phyloP scores from a whole-genome alignment of 2,329 filamentous ascomycete genomes.

The Pseudogymnoascus sp. region DNA sequence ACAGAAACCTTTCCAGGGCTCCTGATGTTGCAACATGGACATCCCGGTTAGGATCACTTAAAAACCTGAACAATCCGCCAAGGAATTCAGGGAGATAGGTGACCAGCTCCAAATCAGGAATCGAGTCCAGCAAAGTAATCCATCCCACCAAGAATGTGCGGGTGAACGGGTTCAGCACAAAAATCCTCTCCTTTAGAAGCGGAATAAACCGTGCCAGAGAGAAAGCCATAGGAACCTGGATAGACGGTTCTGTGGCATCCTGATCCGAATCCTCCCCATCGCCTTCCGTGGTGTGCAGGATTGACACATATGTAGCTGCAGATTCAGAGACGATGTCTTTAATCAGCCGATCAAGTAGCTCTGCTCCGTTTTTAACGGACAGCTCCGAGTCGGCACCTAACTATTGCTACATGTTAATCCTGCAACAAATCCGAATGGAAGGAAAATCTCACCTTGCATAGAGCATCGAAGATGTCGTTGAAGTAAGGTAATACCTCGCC shows the following conservation, averaged over 20 bases:
- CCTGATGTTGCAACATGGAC: conserved; percentile 91
- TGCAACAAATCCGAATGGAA: not conserved
- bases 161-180: conserved; percentile 90
- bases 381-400: conserved; percentile 92
- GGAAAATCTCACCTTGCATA: conserved; percentile 68
- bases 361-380: conserved; percentile 96
- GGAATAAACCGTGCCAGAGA: conserved; percentile 88
- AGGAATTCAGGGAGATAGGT: conserved; percentile 88
- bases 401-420: conserved; percentile 38
- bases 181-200: conserved; percentile 85
- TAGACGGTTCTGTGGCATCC: conserved; percentile 36
- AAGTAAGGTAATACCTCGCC: conserved; percentile 96
- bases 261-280: conserved; percentile 44
- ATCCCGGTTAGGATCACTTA: conserved; percentile 84
- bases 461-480: conserved; percentile 94
- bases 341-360: conserved; percentile 86
- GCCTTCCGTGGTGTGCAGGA: conserved; percentile 59
- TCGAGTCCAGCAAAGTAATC: conserved; percentile 91
- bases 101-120: conserved; percentile 91
- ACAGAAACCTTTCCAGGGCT: conserved; percentile 81
- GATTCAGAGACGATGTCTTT: conserved; percentile 97
- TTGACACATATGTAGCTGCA: conserved; percentile 86
- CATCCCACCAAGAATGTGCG: conserved; percentile 92
- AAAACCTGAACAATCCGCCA: conserved; percentile 79
- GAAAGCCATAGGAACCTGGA: conserved; percentile 74